phyloP scores from a whole-genome alignment of 1,284 basidiomycete genomes.

The Rhodotorula sp. region DNA sequence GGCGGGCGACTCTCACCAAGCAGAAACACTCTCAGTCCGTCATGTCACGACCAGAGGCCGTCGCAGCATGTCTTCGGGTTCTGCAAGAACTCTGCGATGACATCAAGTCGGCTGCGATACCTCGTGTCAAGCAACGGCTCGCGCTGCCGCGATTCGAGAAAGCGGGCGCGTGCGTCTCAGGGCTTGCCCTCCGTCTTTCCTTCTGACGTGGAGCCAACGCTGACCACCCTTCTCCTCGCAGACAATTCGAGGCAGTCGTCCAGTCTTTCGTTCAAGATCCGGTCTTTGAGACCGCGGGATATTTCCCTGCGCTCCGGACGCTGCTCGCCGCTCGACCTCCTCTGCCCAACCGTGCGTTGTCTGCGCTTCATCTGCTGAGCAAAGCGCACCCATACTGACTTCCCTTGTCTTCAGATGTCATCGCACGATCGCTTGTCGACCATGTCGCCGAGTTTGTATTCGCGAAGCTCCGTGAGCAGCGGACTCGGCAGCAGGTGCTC shows the following conservation, averaged over 20 bases:
- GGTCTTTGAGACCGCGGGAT: background rate
- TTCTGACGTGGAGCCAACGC: background rate
- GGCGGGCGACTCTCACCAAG: no score
- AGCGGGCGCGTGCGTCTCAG: background rate
- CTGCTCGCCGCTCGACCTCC: slow-evolving; percentile 21
- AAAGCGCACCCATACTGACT: background rate
- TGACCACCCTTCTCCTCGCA: background rate
- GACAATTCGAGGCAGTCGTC: slow-evolving; percentile 1
- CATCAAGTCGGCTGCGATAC: no score
- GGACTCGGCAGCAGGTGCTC: slow-evolving; percentile 5
- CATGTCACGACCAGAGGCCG: no score
- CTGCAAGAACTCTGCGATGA: no score
- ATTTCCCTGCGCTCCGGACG: slow-evolving; percentile 21
- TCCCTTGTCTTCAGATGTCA: slow-evolving; percentile 2
- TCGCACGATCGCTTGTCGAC: slow-evolving; percentile 32
- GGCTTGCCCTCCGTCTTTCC: no score
- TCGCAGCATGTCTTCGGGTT: no score
- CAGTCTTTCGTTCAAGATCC: background rate
- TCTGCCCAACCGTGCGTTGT: slow-evolving; percentile 12
- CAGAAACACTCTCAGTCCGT: no score
- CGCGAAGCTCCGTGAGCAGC: background rate
- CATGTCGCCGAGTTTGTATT: slow-evolving; percentile 23
- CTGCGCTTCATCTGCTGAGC: background rate
- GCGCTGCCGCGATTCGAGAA: background rate
- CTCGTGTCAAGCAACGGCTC: background rate